These are phyloP conservation scores for Aleurites moluccanus DNA, from an alignment of 441 rosid genomes.

Conservation along the genomic window DNA sequence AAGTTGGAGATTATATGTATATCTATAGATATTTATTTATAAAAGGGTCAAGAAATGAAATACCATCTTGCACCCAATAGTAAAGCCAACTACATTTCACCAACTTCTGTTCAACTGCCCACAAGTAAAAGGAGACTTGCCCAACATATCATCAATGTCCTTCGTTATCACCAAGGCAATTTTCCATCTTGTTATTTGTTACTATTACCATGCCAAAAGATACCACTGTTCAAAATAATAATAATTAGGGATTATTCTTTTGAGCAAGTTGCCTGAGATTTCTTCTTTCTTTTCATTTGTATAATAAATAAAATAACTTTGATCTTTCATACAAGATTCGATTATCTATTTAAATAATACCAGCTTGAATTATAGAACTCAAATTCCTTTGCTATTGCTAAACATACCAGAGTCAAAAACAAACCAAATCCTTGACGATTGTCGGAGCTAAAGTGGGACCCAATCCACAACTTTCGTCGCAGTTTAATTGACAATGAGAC, in stretches of 20 bases:
- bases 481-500: no score
- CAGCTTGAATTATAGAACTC: no score
- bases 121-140: constrained; percentile 34
- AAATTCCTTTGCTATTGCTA: no score
- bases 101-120: constrained; percentile 74
- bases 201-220: background rate
- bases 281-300: no score
- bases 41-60: constrained; percentile 31
- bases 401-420: no score
- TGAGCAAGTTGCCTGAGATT: no score
- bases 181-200: background rate
- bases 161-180: constrained; percentile 43
- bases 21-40: background rate
- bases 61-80: constrained; percentile 26
- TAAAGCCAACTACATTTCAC: constrained; percentile 59
- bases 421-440: background rate
- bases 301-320: no score
- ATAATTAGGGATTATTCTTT: no score
- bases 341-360: no score
- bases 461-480: background rate
- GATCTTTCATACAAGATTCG: no score
- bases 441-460: background rate
- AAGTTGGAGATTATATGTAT: constrained; percentile 25
- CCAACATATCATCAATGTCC: constrained; percentile 25
- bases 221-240: no score